A percentile compares a stretch with the other conserved stretches of the same genome.
Evolutionary conservation across 192 early-diverging fungal species (phyloP).

Genomic region (Funneliformis mosseae): DNA sequence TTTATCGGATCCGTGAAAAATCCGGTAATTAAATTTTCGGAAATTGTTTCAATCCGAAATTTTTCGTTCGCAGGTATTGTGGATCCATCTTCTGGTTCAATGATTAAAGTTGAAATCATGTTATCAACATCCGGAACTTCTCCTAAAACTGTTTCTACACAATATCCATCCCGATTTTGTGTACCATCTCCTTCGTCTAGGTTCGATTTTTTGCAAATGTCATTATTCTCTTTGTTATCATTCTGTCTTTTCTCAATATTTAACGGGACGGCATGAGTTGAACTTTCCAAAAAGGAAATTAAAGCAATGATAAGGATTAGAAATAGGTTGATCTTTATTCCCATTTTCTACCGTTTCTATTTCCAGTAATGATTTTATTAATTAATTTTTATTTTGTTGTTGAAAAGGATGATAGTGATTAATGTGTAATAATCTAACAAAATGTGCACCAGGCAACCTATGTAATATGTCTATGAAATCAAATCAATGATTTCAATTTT

Average conservation of each 20-base stretch:
- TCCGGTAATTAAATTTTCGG: background rate
- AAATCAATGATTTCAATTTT: no score
- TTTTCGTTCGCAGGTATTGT: background rate
- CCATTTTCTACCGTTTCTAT: background rate
- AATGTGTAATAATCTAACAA: no score
- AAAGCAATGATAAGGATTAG: background rate
- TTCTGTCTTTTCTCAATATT: background rate
- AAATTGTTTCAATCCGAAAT: background rate
- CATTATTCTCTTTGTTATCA: background rate
- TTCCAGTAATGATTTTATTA: no score
- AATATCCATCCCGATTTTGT: background rate
- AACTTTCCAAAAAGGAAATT: background rate
- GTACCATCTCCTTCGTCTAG: background rate
- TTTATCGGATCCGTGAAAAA: background rate
- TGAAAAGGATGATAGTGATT: no score
- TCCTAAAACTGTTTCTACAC: background rate
- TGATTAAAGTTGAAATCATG: conserved; percentile 11
- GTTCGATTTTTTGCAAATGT: background rate
- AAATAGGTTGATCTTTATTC: background rate
- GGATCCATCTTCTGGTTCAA: background rate
- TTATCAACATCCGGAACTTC: background rate
- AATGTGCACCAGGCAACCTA: no score
- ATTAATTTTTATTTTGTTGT: no score
- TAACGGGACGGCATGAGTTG: background rate
- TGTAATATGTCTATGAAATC: no score